These are phyloP conservation scores for Cenchrus americanus DNA, from an alignment of 176 grass and related monocot species.

Conservation along the genomic window DNA sequence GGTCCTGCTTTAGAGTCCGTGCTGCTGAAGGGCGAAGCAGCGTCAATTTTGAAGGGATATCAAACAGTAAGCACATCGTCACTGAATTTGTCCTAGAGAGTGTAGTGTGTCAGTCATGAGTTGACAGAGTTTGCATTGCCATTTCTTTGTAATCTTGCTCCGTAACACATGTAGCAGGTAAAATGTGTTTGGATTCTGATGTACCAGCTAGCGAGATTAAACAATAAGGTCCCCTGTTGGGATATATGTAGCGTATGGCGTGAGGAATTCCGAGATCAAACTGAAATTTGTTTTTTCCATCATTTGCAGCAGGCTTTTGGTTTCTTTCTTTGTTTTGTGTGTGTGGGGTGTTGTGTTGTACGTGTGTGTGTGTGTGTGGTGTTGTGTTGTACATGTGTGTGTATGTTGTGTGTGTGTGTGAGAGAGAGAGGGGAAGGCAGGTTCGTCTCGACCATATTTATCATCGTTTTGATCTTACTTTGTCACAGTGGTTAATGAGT, in stretches of 20 bases:
- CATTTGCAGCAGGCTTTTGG: background rate
- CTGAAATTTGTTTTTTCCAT: background rate
- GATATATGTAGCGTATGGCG: background rate
- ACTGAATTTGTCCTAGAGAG: background rate
- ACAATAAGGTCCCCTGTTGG: background rate
- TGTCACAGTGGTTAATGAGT: too few species aligned
- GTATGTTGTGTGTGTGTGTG: too few species aligned
- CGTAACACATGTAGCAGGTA: background rate
- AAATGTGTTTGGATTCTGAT: background rate
- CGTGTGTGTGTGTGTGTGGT: too few species aligned
- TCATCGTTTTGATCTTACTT: too few species aligned
- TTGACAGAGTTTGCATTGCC: background rate
- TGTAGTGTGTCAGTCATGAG: background rate
- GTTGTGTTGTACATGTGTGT: too few species aligned
- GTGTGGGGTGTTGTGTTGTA: too few species aligned
- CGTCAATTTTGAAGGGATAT: background rate
- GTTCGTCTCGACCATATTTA: too few species aligned
- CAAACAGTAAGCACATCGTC: background rate
- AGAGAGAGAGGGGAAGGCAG: too few species aligned
- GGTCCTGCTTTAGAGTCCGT: constrained; percentile 6
- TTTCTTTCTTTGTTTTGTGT: background rate
- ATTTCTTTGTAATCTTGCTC: background rate
- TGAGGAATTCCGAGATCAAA: background rate
- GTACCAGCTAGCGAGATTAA: background rate
- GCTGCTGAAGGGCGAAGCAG: background rate